Evolutionary conservation across 805 yeast species (phyloP).

Genomic region (Kuraishia ogatae): DNA sequence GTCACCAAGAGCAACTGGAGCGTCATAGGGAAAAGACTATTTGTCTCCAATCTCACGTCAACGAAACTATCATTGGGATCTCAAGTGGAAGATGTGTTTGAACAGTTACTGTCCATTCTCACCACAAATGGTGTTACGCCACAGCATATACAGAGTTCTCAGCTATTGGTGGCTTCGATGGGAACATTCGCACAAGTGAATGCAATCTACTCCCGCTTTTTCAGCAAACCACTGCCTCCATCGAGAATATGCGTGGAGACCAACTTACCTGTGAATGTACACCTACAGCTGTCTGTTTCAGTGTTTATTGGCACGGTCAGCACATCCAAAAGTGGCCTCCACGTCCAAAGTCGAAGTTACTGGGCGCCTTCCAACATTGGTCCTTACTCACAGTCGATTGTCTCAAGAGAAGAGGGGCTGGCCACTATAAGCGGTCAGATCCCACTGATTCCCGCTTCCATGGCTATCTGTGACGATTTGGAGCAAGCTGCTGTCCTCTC

Average conservation of each 20-base stretch:
- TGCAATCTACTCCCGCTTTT: constrained; percentile 44
- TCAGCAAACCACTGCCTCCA: constrained; percentile 67
- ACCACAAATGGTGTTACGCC: constrained; percentile 21
- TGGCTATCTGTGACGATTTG: constrained; percentile 36
- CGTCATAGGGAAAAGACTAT: constrained; percentile 22
- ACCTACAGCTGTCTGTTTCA: constrained; percentile 54
- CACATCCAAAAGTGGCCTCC: constrained; percentile 55
- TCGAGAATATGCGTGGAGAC: constrained; percentile 81
- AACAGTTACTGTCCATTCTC: constrained; percentile 29
- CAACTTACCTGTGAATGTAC: constrained; percentile 24
- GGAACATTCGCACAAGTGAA: constrained; percentile 53
- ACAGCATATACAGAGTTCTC: constrained; percentile 47
- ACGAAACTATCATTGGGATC: constrained; percentile 19
- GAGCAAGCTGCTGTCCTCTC: constrained; percentile 40
- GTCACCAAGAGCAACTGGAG: constrained; percentile 6
- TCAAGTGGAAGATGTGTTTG: constrained; percentile 45
- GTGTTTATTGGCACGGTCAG: constrained; percentile 23
- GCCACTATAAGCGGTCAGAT: constrained; percentile 85
- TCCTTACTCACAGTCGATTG: constrained; percentile 85
- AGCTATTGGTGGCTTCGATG: constrained; percentile 61
- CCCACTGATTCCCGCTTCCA: constrained; percentile 66
- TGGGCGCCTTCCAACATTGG: constrained; percentile 99
- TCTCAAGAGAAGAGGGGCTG: constrained; percentile 37
- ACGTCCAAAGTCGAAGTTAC: constrained; percentile 86
- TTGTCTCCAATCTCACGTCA: constrained; percentile 35